Evolutionary conservation across 2,329 filamentous ascomycete species (phyloP), one percentile per base, ranked within the genome.

Genomic region (Ascochyta koolunga): DNA sequence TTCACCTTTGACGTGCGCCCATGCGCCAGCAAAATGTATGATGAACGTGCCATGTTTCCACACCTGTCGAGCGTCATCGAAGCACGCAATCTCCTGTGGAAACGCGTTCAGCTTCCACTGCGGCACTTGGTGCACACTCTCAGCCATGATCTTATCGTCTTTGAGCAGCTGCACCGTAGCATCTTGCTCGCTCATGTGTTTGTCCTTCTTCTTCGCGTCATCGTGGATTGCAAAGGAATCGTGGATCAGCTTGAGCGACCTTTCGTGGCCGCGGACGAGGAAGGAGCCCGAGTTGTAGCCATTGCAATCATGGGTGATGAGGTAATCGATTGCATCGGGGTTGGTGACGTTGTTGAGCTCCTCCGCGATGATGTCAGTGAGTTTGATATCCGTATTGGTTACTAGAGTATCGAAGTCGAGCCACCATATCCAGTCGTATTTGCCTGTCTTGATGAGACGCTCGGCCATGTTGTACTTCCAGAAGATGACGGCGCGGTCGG

Each of bases 341-440:
- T 66, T 56, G 2, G 70, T 66, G 2, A 58, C 61, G 15, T 72
- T 72, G 7, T 48, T 54, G 11, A 77, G 58, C 11, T 64, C 65
- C 15, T 75, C 68, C 10, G 67, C 53, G 35, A 78, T 72, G 41
- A 78, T 67, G 39, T 75, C 66, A 8, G 66, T 60, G 22, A 78
- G 39, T 37, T 66, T 68, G 52, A 73, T 70, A 4, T 66, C 61
- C 15, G 72, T 75, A 45, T 77, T 76, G 13, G 73, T 78, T 56
- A 78, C 70, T 15, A 78, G 59, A 0, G 74, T 76, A 55, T 78
- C 75, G 37, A 75, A 76, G 56, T 78, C 75, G 9, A 77, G 57
- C 73, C 74, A 77, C 76, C 76, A 78, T 18, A 78, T 67, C 76
- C 76, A 78, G 49, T 77, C 72, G 51, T 73, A 72, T 52, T 69